Evolutionary conservation across 2,329 filamentous ascomycete species (phyloP).

Genomic region (Chaetothyriales sp.): DNA sequence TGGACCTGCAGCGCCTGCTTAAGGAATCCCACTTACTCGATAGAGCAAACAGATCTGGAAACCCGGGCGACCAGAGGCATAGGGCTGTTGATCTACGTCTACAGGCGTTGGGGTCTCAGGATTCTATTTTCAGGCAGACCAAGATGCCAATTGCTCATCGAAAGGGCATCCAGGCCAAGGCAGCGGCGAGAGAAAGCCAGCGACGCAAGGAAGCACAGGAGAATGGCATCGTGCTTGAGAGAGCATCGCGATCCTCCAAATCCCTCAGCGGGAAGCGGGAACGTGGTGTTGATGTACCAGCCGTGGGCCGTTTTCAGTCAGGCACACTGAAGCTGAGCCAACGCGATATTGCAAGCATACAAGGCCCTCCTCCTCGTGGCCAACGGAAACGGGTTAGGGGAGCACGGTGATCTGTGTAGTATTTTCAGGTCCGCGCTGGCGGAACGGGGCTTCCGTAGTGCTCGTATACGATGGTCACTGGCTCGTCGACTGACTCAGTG

Average conservation of each 20-base stretch:
- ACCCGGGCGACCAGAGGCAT: slow-evolving; percentile 57
- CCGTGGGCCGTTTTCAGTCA: slow-evolving; percentile 63
- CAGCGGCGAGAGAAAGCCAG: slow-evolving; percentile 49
- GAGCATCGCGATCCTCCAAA: slow-evolving; percentile 22
- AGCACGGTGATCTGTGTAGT: not conserved
- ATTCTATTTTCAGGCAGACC: slow-evolving; percentile 57
- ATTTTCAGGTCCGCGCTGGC: not conserved
- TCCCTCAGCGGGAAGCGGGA: slow-evolving; percentile 34
- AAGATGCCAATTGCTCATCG: slow-evolving; percentile 82
- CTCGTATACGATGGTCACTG: not conserved
- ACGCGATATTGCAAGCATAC: slow-evolving; percentile 58
- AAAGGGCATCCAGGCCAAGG: slow-evolving; percentile 65
- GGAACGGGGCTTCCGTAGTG: not conserved
- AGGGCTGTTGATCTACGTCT: slow-evolving; percentile 74
- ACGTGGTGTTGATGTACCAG: slow-evolving; percentile 56
- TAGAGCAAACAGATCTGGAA: slow-evolving; percentile 38
- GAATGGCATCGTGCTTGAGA: slow-evolving; percentile 79
- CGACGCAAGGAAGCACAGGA: slow-evolving; percentile 67
- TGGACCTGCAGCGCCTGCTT: slow-evolving; percentile 78
- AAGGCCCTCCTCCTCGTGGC: slow-evolving; percentile 28
- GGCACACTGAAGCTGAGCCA: slow-evolving; percentile 67
- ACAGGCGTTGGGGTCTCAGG: slow-evolving; percentile 63
- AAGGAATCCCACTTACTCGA: slow-evolving; percentile 80
- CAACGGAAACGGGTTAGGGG: not conserved
- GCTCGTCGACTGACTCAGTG: not conserved